Evolutionary conservation across 2,329 filamentous ascomycete genomes (phyloP).

Genomic region (Aaosphaeria arxii): DNA sequence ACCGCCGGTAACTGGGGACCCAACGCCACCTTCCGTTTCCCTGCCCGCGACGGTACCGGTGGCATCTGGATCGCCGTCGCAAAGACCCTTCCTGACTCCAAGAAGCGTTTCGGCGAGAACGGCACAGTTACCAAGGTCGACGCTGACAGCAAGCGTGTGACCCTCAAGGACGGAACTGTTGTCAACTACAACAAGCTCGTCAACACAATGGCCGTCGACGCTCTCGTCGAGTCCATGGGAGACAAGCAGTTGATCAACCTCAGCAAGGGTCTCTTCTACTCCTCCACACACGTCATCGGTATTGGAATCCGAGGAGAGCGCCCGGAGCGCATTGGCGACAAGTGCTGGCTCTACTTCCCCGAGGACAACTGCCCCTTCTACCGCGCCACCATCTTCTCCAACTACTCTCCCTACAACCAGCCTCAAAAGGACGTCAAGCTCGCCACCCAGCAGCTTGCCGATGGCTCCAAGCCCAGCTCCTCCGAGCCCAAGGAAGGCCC

Average conservation of each 20-base stretch:
- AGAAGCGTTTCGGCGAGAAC: constrained; percentile 83
- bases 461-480: constrained; percentile 77
- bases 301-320: constrained; percentile 89
- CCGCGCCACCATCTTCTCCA: constrained; percentile 99
- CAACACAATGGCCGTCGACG: constrained; percentile 94
- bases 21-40: constrained; percentile 98
- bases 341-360: constrained; percentile 99
- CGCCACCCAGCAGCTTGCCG: constrained; percentile 77
- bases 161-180: constrained; percentile 78
- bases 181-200: constrained; percentile 90
- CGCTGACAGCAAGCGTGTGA: constrained; percentile 78
- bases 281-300: constrained; percentile 94
- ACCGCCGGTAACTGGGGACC: constrained; percentile 96
- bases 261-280: constrained; percentile 93
- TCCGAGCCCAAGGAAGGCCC: constrained; percentile 77
- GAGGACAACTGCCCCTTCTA: constrained; percentile 99
- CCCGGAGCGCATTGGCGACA: constrained; percentile 95
- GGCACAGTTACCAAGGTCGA: constrained; percentile 85
- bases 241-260: constrained; percentile 79
- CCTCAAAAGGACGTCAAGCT: constrained; percentile 79
- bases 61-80: constrained; percentile 99
- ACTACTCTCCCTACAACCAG: constrained; percentile 99
- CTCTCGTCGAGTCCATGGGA: constrained; percentile 80
- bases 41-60: constrained; percentile 89
- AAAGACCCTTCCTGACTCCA: constrained; percentile 86